phyloP scores from a whole-genome alignment of 2,329 filamentous ascomycete genomes.

The Fusarium annulatum region DNA sequence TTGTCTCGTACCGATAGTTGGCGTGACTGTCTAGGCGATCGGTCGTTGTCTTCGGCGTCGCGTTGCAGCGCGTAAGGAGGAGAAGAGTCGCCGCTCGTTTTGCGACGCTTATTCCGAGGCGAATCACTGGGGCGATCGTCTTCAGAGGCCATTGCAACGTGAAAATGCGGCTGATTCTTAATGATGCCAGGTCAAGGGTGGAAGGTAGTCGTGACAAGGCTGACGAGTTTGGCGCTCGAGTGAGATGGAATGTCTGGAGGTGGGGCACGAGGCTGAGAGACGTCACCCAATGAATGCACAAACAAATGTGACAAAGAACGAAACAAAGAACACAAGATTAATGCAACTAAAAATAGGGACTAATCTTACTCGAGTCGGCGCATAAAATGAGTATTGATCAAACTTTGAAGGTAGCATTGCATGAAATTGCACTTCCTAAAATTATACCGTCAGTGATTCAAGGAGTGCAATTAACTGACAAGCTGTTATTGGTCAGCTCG shows the following conservation, averaged over 20 bases:
- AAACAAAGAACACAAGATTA: constrained; percentile 7
- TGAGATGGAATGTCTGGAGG: constrained; percentile 13
- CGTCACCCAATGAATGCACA: constrained; percentile 20
- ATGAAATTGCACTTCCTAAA: constrained; percentile 16
- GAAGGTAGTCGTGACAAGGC: constrained; percentile 36
- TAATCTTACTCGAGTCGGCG: constrained; percentile 7
- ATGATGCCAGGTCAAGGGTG: constrained; percentile 21
- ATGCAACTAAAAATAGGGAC: constrained; percentile 20
- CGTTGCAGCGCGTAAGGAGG: constrained; percentile 42
- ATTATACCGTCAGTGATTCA: neutral
- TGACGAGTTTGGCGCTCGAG: constrained; percentile 16
- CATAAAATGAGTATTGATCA: constrained; percentile 2
- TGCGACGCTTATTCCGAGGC: constrained; percentile 49
- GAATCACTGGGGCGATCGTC: constrained; percentile 42
- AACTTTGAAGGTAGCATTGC: constrained; percentile 6
- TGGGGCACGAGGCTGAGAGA: constrained; percentile 35
- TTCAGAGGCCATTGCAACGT: constrained; percentile 46
- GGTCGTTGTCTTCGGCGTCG: constrained; percentile 27
- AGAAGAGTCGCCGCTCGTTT: constrained; percentile 47
- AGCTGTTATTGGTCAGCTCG: constrained; percentile 26
- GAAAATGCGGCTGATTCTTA: constrained; percentile 1
- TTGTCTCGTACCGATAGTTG: constrained; percentile 36
- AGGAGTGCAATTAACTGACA: neutral
- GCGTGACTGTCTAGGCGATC: constrained; percentile 14
- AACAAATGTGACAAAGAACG: neutral